Evolutionary conservation across 2,329 filamentous ascomycete genomes (phyloP), one percentile per base, ranked within the genome.

Genomic region (Clonostachys sp.): DNA sequence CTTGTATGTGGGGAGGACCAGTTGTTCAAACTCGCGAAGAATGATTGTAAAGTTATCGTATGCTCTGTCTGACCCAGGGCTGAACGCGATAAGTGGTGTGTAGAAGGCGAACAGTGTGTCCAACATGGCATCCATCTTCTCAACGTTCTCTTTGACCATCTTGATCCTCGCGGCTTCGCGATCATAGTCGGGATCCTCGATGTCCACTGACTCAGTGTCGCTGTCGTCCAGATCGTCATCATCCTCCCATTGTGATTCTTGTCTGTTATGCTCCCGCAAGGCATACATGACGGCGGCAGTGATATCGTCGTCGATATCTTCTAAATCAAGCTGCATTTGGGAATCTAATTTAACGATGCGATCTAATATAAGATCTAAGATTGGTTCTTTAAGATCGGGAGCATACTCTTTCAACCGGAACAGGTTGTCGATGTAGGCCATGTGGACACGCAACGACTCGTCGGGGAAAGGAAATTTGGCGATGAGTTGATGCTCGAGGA

Each of bases 311-410:
- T 96, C 92, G 51, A 96, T 72, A 57, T 97, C 91, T 52, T 97
- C 91, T 58, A 97, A 73, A 59, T 97, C 91, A 44, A 91, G 81
- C 66, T 96, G 92, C 65, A 97, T 94, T 62, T 96, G 89, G 2
- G 95, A 90, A 62, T 99, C 94, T 49, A 97, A 89, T 67, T 94
- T 94, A 59, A 97, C 89, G 8, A 97, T 77, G 52, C 89, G 85
- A 56, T 92, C 87, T 40, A 91, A 86, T 43, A 97, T 86, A 12
- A 95, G 72, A 48, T 90, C 84, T 53, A 96, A 77, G 20, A 97
- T 83, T 51, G 95, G 88, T 8, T 86, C 81, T 51, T 86, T 85
- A 35, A 96, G 71, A 50, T 88, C 84, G 0, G 89, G 85, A 2
- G 87, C 81, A 61, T 96, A 96, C 44, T 83, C 77, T 46, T 87